These are phyloP conservation scores for Talaromyces liani DNA, from an alignment of 495 filamentous ascomycete species.

Conservation along the genomic window DNA sequence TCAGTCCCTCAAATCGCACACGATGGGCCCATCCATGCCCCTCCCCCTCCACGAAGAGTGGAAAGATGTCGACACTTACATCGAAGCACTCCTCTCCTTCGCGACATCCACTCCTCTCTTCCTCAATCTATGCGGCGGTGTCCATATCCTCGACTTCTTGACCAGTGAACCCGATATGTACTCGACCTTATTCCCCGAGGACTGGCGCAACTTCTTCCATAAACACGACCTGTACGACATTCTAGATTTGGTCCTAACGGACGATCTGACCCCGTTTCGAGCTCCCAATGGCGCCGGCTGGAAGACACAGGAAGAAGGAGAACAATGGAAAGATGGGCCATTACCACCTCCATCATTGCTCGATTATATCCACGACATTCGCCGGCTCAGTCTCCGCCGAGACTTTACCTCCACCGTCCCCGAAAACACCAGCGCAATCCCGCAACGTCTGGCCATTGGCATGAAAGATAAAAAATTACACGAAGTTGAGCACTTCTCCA, in stretches of 20 bases:
- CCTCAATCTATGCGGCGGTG: slow-evolving; percentile 80
- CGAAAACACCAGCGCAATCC: slow-evolving; percentile 40
- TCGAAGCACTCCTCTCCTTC: slow-evolving; percentile 71
- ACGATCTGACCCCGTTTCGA: slow-evolving; percentile 46
- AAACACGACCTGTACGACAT: slow-evolving; percentile 61
- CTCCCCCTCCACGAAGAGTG: slow-evolving; percentile 55
- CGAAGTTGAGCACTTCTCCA: slow-evolving; percentile 65
- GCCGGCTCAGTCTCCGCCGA: slow-evolving; percentile 59
- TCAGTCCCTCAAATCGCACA: background rate
- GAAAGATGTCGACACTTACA: slow-evolving; percentile 58
- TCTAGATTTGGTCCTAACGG: slow-evolving; percentile 69
- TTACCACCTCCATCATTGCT: slow-evolving; percentile 60
- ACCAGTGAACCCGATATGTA: slow-evolving; percentile 80
- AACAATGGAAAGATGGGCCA: slow-evolving; percentile 42
- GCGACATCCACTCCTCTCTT: slow-evolving; percentile 68
- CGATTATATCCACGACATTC: slow-evolving; percentile 67
- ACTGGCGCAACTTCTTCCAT: slow-evolving; percentile 76
- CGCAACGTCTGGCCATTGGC: slow-evolving; percentile 67
- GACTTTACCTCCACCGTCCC: slow-evolving; percentile 36
- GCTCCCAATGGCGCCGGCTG: background rate
- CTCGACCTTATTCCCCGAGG: slow-evolving; percentile 58
- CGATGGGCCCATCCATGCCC: slow-evolving; percentile 40
- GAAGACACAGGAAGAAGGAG: background rate
- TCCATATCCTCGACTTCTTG: slow-evolving; percentile 94
- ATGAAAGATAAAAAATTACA: slow-evolving; percentile 97